These are phyloP conservation scores for Allantophomopsis cytisporea DNA, from an alignment of 2,329 filamentous ascomycete genomes.

Conservation along the genomic window DNA sequence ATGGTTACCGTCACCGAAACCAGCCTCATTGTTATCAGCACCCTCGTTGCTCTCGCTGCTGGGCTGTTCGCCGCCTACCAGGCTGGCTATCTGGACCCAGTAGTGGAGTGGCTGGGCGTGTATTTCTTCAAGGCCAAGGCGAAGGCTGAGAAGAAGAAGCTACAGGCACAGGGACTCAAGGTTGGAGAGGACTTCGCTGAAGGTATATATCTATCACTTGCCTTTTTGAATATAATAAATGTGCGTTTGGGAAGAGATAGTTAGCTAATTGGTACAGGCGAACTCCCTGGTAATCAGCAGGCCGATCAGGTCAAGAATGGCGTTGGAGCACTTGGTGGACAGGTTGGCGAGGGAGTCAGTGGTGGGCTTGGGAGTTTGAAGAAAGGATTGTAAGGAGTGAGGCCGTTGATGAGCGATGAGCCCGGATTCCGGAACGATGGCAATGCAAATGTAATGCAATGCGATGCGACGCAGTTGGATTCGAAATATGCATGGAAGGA, in stretches of 20 bases:
- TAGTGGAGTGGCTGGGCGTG: constrained; percentile 22
- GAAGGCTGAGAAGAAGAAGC: constrained; percentile 24
- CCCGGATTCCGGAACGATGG: too few species aligned
- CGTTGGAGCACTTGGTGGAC: background rate
- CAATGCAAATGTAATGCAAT: too few species aligned
- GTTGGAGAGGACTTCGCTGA: constrained; percentile 24
- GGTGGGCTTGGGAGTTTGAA: constrained; percentile 13
- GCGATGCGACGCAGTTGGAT: too few species aligned
- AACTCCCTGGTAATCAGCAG: constrained; percentile 23
- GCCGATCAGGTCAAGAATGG: constrained; percentile 14
- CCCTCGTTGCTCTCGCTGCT: constrained; percentile 17
- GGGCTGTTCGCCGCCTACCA: constrained; percentile 21
- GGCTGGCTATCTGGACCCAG: constrained; percentile 22
- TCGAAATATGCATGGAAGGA: too few species aligned
- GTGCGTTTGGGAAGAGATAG: background rate
- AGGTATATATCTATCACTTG: constrained; percentile 12
- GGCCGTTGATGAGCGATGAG: too few species aligned
- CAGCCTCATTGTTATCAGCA: constrained; percentile 12
- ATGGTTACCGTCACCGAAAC: constrained; percentile 8
- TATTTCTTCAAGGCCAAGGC: constrained; percentile 26
- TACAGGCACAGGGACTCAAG: constrained; percentile 23
- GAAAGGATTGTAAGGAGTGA: constrained; percentile 12
- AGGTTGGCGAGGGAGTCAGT: background rate
- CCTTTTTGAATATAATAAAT: background rate
- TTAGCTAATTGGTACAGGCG: constrained; percentile 9